Evolutionary conservation across 2,329 filamentous ascomycete species (phyloP).

Genomic region (Pseudofabraea citricarpa): DNA sequence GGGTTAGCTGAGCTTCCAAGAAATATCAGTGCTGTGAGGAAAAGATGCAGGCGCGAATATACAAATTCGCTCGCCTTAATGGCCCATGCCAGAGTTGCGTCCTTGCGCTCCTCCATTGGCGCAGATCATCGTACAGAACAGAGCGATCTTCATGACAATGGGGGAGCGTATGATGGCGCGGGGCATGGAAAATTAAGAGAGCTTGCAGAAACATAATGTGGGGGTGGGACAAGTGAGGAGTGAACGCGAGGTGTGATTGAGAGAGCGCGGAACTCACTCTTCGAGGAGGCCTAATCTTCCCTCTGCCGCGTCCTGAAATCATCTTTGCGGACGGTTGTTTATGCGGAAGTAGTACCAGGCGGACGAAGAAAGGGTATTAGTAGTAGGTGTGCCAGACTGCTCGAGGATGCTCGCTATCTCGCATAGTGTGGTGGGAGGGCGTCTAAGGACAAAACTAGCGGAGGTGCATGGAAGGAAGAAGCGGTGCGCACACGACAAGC

Average conservation of each 20-base stretch:
- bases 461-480: no score
- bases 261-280: constrained; percentile 47
- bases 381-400: no score
- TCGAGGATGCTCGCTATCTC: not conserved
- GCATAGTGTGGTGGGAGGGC: no score
- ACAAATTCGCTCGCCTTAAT: not conserved
- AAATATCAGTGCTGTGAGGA: not conserved
- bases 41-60: not conserved
- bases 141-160: no score
- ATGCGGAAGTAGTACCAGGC: not conserved
- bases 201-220: no score
- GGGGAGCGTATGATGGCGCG: no score
- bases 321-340: constrained; percentile 24
- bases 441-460: no score
- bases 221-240: no score
- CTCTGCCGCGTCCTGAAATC: constrained; percentile 46
- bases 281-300: constrained; percentile 63
- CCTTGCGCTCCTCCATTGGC: not conserved
- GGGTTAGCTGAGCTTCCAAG: not conserved
- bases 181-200: no score
- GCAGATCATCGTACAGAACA: no score
- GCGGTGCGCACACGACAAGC: no score
- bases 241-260: no score
- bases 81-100: not conserved
- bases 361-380: not conserved